Evolutionary conservation across 2,329 filamentous ascomycete species (phyloP).

Genomic region (Xylariales sp.): DNA sequence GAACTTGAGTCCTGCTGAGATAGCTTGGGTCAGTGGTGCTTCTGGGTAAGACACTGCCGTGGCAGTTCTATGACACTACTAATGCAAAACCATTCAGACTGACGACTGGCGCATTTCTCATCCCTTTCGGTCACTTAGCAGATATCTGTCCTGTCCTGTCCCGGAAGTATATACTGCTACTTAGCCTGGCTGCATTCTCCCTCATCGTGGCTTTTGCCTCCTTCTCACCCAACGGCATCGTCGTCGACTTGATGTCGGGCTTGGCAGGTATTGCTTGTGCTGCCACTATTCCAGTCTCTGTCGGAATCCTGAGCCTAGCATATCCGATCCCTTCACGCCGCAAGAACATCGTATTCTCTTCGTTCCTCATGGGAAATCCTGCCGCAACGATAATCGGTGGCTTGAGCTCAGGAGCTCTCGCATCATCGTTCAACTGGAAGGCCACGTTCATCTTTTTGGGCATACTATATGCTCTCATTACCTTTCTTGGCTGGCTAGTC

Average conservation of each 20-base stretch:
- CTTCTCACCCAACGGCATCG: constrained; percentile 22
- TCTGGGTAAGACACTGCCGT: constrained; percentile 21
- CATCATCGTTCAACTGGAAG: constrained; percentile 24
- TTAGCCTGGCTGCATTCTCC: constrained; percentile 24
- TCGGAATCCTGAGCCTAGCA: constrained; percentile 26
- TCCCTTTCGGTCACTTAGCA: constrained; percentile 27
- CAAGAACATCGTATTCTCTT: constrained; percentile 27
- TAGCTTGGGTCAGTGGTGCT: constrained; percentile 27
- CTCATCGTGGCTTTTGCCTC: constrained; percentile 23
- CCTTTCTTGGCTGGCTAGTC: constrained; percentile 21
- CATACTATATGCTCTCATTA: constrained; percentile 22
- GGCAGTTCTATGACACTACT: neutral
- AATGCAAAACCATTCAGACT: constrained; percentile 14
- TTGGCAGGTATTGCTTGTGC: constrained; percentile 28
- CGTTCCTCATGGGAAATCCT: constrained; percentile 29
- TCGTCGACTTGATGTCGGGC: constrained; percentile 26
- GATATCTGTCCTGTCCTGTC: constrained; percentile 22
- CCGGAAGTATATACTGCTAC: constrained; percentile 25
- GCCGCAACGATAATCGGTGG: constrained; percentile 28
- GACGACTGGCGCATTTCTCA: constrained; percentile 26
- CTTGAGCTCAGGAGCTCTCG: constrained; percentile 26
- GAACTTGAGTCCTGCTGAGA: constrained; percentile 24
- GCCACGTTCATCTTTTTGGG: constrained; percentile 26
- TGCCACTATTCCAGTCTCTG: constrained; percentile 26
- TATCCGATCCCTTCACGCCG: constrained; percentile 27